Evolutionary conservation across 106 monocot genomes (phyloP), one percentile per base, ranked within the genome.

Genomic region (Dendrobium huoshanense): DNA sequence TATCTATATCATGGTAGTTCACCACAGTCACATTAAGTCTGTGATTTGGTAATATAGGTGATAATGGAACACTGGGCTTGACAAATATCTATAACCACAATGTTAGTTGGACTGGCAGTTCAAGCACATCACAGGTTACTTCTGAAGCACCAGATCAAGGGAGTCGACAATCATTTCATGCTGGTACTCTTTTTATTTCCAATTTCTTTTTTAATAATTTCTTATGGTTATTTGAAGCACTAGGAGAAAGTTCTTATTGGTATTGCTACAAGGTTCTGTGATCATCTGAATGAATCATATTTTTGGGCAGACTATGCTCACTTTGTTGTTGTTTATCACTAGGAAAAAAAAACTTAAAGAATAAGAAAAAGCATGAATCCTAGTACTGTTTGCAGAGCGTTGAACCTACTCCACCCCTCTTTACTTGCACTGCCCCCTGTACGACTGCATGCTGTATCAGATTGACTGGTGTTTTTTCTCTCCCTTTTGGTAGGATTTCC

Each of bases 161-260:
- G 51, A 83, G 22, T 77, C 77, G 61, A 17, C 80, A 79, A 7
- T 44, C 67, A 42, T 68, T 48, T 29, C 18, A 87, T 73, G 41
- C 81, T 77, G 87, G 90, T 90, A 82, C 18, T 81, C 29, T 51
- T 85, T 70, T 56, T 80, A 2, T 67, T 2, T 33, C 55, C 42
- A 41, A 44, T 25, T 8, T 56, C 61, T 40, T 47, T 1, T 51
- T 16, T 41, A 20, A 25, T 54, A 51, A 44, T 18, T 64, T n/a
- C 64, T 9, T 29, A 41, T 19, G 4, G 19, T 59, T 58, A 9
- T 58, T 41, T 20, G 20, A 49, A 41, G 22, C 44, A 17, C 9
- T 25, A 5, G 22, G 16, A 44, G 43, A 67, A n/a, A 29, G 15
- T 6, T 65, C 48, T 29, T 41, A 67, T 64, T 41, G 31, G 41